phyloP scores from a whole-genome alignment of 2,329 filamentous ascomycete genomes.

The Thielaviopsis punctulata region DNA sequence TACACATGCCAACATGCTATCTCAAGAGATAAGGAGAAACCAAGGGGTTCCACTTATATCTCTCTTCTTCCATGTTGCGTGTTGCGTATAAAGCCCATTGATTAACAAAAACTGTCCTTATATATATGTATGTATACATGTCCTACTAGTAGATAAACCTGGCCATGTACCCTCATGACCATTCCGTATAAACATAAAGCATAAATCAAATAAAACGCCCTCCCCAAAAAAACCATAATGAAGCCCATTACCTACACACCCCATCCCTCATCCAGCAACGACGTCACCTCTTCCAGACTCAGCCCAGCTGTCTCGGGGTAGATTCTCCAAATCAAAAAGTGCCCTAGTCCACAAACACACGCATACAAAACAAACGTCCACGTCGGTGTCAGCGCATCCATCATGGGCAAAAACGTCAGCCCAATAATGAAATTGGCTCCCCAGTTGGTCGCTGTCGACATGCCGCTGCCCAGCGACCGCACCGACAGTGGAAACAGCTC shows the following conservation, averaged over 20 bases:
- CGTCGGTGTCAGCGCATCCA: constrained; percentile 54
- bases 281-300: constrained; percentile 63
- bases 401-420: constrained; percentile 73
- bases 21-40: too few relatives aligned
- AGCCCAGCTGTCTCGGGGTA: constrained; percentile 80
- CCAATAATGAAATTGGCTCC: constrained; percentile 72
- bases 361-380: constrained; percentile 77
- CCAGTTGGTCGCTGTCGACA: constrained; percentile 75
- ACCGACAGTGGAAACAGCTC: constrained; percentile 73
- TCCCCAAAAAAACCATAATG: background rate
- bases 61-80: too few relatives aligned
- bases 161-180: background rate
- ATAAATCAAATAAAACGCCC: background rate
- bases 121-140: too few relatives aligned
- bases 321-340: constrained; percentile 49
- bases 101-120: too few relatives aligned
- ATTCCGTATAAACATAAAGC: background rate
- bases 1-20: too few relatives aligned
- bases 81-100: too few relatives aligned
- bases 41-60: too few relatives aligned
- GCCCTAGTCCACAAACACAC: constrained; percentile 49
- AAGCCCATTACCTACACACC: constrained; percentile 30
- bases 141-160: background rate
- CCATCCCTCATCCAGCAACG: constrained; percentile 55
- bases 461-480: constrained; percentile 52